Conservation (phyloP, 495 filamentous ascomycete genomes). For the Penicillium pancosmium region DNA sequence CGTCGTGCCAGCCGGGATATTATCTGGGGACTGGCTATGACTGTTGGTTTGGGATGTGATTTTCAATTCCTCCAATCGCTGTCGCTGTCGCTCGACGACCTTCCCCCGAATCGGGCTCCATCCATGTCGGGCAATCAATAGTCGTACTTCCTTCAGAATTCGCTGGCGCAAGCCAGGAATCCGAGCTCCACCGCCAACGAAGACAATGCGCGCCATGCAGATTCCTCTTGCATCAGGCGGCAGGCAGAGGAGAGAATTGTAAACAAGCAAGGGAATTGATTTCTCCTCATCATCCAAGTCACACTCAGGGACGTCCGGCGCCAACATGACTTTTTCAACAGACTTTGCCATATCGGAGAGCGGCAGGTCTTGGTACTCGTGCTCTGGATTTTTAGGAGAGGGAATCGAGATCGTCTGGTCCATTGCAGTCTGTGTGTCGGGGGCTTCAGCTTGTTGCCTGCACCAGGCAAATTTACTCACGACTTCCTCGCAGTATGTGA, state of each 20-base stretch:
- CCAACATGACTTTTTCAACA: conserved; percentile 76
- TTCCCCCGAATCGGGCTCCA: conserved; percentile 78
- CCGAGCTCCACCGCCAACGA: conserved; percentile 79
- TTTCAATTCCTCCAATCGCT: conserved; percentile 52
- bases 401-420: conserved; percentile 42
- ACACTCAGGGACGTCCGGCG: conserved; percentile 48
- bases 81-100: conserved; percentile 55
- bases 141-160: conserved; percentile 71
- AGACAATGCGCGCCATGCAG: conserved; percentile 89
- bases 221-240: conserved; percentile 79
- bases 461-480: conserved; percentile 78
- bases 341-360: conserved; percentile 71
- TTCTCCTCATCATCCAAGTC: conserved; percentile 85
- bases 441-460: conserved; percentile 34
- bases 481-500: conserved; percentile 80
- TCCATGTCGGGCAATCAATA: conserved; percentile 62
- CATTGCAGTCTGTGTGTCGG: neutral
- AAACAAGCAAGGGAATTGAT: conserved; percentile 72
- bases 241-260: conserved; percentile 71
- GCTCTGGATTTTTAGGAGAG: conserved; percentile 43
- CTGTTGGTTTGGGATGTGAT: conserved; percentile 33
- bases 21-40: conserved; percentile 6
- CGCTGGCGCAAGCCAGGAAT: conserved; percentile 82
- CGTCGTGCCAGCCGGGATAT: conserved; percentile 39
- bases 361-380: conserved; percentile 54